Percentiles rank a stretch among this genome's conserved stretches.
Evolutionary conservation across 1,284 basidiomycete species (phyloP).

Genomic region (Irpex sp.): DNA sequence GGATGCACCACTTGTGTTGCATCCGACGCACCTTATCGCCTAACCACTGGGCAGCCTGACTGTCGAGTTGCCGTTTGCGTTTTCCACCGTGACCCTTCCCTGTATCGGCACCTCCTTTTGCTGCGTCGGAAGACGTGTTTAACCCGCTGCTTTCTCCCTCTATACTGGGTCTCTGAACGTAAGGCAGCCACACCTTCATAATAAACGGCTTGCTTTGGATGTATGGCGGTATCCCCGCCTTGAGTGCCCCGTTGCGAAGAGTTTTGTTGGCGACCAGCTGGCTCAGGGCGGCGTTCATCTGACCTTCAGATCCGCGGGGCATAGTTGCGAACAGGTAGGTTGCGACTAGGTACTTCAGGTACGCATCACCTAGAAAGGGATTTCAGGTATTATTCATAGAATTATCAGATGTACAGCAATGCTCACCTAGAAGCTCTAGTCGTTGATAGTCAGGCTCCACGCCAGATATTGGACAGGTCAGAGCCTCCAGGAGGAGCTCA

Average conservation of each 20-base stretch:
- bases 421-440: slow-evolving; percentile 70
- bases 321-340: slow-evolving; percentile 68
- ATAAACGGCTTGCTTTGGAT: slow-evolving; percentile 71
- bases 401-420: too few species aligned
- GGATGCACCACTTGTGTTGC: not conserved
- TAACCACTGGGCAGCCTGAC: slow-evolving; percentile 52
- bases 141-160: slow-evolving; percentile 1
- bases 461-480: slow-evolving; percentile 63
- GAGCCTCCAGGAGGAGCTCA: slow-evolving; percentile 55
- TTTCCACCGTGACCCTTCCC: slow-evolving; percentile 20
- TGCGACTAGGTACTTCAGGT: slow-evolving; percentile 74
- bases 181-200: slow-evolving; percentile 56
- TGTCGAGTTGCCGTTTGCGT: slow-evolving; percentile 42
- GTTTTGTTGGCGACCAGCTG: slow-evolving; percentile 71
- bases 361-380: slow-evolving; percentile 60
- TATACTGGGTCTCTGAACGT: slow-evolving; percentile 3
- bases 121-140: not conserved
- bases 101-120: slow-evolving; percentile 6
- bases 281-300: slow-evolving; percentile 59
- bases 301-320: slow-evolving; percentile 58
- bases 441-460: slow-evolving; percentile 76
- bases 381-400: too few species aligned
- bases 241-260: slow-evolving; percentile 52
- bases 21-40: slow-evolving; percentile 64
- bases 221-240: slow-evolving; percentile 58